phyloP scores from a whole-genome alignment of 495 filamentous ascomycete species.

The Aspergillus bridgeri region DNA sequence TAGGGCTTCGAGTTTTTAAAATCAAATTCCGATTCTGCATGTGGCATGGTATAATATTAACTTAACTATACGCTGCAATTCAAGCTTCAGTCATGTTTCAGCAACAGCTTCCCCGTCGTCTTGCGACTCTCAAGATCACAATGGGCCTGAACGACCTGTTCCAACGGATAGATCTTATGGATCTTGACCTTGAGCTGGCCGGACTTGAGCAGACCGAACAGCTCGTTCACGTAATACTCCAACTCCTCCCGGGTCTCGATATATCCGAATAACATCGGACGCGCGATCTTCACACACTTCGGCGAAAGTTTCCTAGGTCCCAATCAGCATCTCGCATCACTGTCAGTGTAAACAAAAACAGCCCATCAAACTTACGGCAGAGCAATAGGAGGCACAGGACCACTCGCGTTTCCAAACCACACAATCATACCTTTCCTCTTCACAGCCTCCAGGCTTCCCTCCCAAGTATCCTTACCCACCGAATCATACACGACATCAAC shows the following conservation, averaged over 20 bases:
- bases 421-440: conserved; percentile 81
- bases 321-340: background rate
- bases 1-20: background rate
- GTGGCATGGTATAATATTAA: background rate
- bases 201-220: conserved; percentile 67
- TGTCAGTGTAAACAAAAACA: background rate
- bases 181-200: conserved; percentile 70
- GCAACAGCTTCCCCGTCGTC: conserved; percentile 71
- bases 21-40: background rate
- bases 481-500: conserved; percentile 84
- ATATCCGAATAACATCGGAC: conserved; percentile 74
- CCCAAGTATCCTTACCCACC: conserved; percentile 85
- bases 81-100: conserved; percentile 30
- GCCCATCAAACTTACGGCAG: conserved; percentile 49
- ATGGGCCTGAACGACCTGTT: conserved; percentile 72
- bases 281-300: conserved; percentile 78
- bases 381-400: conserved; percentile 71
- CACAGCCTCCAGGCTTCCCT: conserved; percentile 71
- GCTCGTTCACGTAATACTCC: conserved; percentile 63
- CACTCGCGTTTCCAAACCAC: conserved; percentile 86
- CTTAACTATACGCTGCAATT: background rate
- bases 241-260: conserved; percentile 74
- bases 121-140: conserved; percentile 76
- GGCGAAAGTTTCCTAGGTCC: conserved; percentile 48
- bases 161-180: conserved; percentile 78